These are phyloP conservation scores for Fomitopsis schrenkii DNA, from an alignment of 1,284 basidiomycete genomes.

Conservation along the genomic window DNA sequence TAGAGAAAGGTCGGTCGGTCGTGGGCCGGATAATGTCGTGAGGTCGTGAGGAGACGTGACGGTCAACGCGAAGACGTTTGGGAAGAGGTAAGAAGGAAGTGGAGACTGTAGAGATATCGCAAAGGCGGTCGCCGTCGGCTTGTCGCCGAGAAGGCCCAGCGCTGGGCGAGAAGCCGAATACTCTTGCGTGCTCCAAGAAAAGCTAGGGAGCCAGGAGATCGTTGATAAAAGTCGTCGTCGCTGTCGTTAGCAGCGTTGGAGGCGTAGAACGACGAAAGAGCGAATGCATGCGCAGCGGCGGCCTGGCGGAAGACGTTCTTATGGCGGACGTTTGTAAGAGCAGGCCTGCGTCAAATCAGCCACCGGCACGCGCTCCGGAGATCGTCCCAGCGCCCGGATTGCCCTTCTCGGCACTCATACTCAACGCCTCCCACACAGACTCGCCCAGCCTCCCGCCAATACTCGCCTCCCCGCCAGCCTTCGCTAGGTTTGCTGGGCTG, in stretches of 20 bases:
- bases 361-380: slow-evolving; percentile 5
- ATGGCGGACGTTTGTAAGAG: slow-evolving; percentile 2
- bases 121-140: not conserved
- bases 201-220: not conserved
- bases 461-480: not conserved
- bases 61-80: not conserved
- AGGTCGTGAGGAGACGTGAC: not conserved
- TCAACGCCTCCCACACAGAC: not conserved
- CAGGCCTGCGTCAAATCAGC: not conserved
- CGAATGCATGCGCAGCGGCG: not conserved
- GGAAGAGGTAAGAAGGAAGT: not conserved
- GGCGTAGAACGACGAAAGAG: not conserved
- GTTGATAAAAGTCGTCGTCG: not conserved
- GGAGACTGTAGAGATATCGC: not conserved
- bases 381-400: not conserved
- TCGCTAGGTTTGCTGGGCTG: too few relatives aligned
- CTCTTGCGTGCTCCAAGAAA: not conserved
- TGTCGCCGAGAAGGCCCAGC: not conserved
- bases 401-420: not conserved
- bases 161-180: not conserved
- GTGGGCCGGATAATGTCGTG: not conserved
- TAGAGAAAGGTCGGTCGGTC: not conserved
- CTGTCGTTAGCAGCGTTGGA: not conserved
- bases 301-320: slow-evolving; percentile 5
- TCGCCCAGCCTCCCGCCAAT: not conserved